Percentiles rank a stretch among this genome's conserved stretches.
These are phyloP conservation scores for Verticillium zaregamsianum DNA, from an alignment of 2,329 filamentous ascomycete species.

Conservation along the genomic window DNA sequence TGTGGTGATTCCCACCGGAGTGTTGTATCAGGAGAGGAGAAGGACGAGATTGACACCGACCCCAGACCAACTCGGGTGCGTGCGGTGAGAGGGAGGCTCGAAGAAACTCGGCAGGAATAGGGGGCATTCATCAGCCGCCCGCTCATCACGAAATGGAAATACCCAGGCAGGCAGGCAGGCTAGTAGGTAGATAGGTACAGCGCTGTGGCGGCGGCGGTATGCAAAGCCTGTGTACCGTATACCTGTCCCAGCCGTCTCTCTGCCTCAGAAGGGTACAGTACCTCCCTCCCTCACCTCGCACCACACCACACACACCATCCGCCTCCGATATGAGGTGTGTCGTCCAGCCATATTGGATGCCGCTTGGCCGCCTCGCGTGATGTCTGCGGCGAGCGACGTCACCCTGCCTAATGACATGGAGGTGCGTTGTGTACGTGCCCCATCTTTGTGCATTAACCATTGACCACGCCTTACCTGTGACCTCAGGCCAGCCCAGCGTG, in stretches of 20 bases:
- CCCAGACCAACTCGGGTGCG: neutral
- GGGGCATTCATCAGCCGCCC: neutral
- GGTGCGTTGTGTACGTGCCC: neutral
- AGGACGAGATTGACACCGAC: neutral
- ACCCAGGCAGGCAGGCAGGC: neutral
- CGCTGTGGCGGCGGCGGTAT: neutral
- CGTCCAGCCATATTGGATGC: neutral
- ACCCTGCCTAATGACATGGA: neutral
- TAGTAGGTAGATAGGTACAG: neutral
- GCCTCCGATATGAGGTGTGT: neutral
- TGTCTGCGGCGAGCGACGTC: neutral
- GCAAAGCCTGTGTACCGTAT: neutral
- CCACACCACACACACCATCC: neutral
- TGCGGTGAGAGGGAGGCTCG: neutral
- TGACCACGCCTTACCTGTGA: neutral
- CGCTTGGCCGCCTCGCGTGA: neutral
- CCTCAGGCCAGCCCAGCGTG: neutral
- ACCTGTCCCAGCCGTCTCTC: neutral
- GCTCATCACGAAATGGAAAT: neutral
- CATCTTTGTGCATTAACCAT: neutral
- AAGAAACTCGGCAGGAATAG: neutral
- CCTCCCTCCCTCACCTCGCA: neutral
- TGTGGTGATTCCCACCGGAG: neutral
- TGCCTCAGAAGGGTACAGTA: neutral
- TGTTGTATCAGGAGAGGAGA: neutral